Conservation (phyloP, 495 filamentous ascomycete species). For the Glonium stellatum region DNA sequence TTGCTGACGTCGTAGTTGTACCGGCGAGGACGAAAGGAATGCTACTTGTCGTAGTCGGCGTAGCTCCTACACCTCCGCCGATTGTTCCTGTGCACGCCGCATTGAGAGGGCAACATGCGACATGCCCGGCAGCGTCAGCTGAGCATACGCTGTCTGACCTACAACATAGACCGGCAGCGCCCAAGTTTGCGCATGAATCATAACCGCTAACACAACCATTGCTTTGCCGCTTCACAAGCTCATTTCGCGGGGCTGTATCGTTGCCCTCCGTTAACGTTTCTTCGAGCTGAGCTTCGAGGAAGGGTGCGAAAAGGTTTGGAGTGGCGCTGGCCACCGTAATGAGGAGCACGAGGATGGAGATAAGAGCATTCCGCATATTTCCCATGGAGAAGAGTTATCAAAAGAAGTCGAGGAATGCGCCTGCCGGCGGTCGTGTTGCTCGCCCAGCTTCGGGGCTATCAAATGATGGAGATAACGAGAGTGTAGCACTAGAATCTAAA, state of each 20-base stretch:
- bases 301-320: constrained; percentile 20
- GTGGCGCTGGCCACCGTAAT: constrained; percentile 14
- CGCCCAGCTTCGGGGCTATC: background rate
- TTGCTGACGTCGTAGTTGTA: constrained; percentile 4
- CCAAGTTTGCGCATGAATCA: constrained; percentile 45
- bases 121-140: constrained; percentile 50
- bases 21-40: background rate
- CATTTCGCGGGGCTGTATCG: constrained; percentile 18
- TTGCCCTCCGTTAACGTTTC: constrained; percentile 12
- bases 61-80: constrained; percentile 13
- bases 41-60: background rate
- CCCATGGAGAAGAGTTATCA: background rate
- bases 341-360: constrained; percentile 12
- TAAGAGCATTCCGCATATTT: constrained; percentile 22
- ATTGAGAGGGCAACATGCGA: constrained; percentile 59
- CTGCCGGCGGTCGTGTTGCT: constrained; percentile 9
- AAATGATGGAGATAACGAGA: background rate
- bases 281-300: constrained; percentile 14
- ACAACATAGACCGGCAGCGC: constrained; percentile 52
- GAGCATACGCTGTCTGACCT: constrained; percentile 47
- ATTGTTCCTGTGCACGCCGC: constrained; percentile 58
- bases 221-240: constrained; percentile 28
- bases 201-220: constrained; percentile 45
- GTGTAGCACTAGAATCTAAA: background rate
- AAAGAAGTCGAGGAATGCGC: constrained; percentile 7